phyloP scores from a whole-genome alignment of 352 stramenopile species.

The Halophytophthora batemanensis region DNA sequence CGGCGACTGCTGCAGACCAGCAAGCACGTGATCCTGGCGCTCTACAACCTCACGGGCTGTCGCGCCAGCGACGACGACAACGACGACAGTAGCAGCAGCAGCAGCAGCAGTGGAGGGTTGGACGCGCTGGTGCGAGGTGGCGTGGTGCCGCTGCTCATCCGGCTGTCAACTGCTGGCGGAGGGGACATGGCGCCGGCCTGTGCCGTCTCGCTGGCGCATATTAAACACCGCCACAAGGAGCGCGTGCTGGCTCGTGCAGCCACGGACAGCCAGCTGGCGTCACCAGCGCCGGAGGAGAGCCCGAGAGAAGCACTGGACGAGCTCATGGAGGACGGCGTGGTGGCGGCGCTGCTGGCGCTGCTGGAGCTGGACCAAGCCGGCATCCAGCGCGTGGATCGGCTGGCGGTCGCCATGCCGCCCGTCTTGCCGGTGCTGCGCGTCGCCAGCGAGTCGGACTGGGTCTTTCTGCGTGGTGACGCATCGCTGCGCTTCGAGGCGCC shows the following conservation, averaged over 20 bases:
- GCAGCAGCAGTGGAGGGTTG: conserved; percentile 14
- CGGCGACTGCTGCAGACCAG: conserved; percentile 36
- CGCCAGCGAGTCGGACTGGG: conserved; percentile 42
- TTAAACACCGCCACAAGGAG: conserved; percentile 73
- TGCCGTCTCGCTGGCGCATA: conserved; percentile 69
- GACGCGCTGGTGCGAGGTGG: conserved; percentile 48
- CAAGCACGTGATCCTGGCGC: conserved; percentile 59
- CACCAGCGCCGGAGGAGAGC: too few relatives aligned
- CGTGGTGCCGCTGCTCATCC: conserved; percentile 63
- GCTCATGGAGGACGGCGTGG: conserved; percentile 68
- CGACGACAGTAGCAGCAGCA: not conserved
- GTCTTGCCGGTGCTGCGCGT: conserved; percentile 39
- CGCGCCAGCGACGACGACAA: conserved; percentile 23
- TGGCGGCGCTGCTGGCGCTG: conserved; percentile 73
- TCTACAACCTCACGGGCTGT: conserved; percentile 72
- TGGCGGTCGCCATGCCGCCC: conserved; percentile 47
- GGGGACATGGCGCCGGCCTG: conserved; percentile 65
- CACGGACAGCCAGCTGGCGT: too few relatives aligned
- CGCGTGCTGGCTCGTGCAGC: conserved; percentile 15
- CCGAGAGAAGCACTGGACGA: too few relatives aligned
- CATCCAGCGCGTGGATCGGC: conserved; percentile 69
- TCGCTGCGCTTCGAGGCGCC: conserved; percentile 39
- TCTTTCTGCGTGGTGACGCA: conserved; percentile 42
- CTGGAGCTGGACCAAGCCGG: conserved; percentile 65
- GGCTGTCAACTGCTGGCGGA: conserved; percentile 41